Evolutionary conservation across 371 early-diverging fungal genomes (phyloP), one percentile per base, ranked within the genome.

Genomic region (Mucor racemosus): DNA sequence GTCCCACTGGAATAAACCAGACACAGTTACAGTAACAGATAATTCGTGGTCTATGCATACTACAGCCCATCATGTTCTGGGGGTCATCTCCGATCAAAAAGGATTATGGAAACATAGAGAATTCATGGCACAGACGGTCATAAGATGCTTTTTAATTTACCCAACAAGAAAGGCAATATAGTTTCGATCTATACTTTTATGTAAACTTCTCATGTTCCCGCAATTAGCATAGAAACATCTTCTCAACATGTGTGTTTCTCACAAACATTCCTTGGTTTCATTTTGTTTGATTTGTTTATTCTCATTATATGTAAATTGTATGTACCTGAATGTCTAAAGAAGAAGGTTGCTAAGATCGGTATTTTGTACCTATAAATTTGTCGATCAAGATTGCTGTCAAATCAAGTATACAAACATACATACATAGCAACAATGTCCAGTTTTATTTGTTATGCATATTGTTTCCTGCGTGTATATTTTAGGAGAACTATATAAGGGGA

Each of bases 1-100:
- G 46, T 46, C n/a, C 46, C 46, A 17, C 46, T 46, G 46, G 46
- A 46, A 46, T 46, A 46, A 46, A 46, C 46, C 46, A 46, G 46
- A 46, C 46, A 46, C 46, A 46, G 46, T 46, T 46, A 17, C 46
- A 46, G 46, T 46, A n/a, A n/a, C n/a, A n/a, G n/a, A n/a, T n/a
- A n/a, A n/a, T n/a, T n/a, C n/a, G n/a, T n/a, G n/a, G n/a, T n/a
- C n/a, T n/a, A n/a, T n/a, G n/a, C n/a, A n/a, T n/a, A n/a, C n/a
- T n/a, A n/a, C n/a, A n/a, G n/a, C n/a, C n/a, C n/a, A n/a, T n/a
- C 19, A 8, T 46, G 15, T 7, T n/a, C 46, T 46, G 46, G 46
- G 46, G 46, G 46, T 46, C 17, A 46, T 46, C 46, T 46, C 46
- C 46, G 46, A 46, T 46, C 19, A 46, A 17, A 46, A 46, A 7